phyloP scores from a whole-genome alignment of 2,329 filamentous ascomycete species.

The Zymoseptoria crescenta region DNA sequence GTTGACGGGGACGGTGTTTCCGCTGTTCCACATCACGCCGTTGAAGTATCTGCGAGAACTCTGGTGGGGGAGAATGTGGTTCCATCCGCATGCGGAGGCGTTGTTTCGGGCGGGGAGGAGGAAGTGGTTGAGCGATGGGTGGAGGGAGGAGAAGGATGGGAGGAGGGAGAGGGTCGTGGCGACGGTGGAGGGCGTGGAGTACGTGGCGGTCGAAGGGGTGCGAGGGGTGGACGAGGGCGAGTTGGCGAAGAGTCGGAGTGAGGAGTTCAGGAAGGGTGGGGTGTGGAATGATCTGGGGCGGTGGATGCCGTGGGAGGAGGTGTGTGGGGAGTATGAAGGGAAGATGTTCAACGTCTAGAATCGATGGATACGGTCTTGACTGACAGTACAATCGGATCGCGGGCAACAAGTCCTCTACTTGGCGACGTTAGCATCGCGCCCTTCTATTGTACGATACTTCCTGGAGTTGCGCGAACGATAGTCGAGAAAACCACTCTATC shows the following conservation, averaged over 20 bases:
- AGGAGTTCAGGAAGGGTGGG: slow-evolving; percentile 4
- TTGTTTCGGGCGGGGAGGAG: not conserved
- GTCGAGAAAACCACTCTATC: too few species aligned
- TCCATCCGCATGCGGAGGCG: slow-evolving; percentile 4
- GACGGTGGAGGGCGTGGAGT: not conserved
- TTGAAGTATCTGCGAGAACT: slow-evolving; percentile 3
- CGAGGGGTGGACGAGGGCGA: slow-evolving; percentile 1
- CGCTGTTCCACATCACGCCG: slow-evolving; percentile 9
- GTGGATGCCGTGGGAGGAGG: slow-evolving; percentile 8
- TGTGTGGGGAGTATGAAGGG: slow-evolving; percentile 4
- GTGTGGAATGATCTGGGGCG: slow-evolving; percentile 7
- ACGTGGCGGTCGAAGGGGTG: slow-evolving; percentile 1
- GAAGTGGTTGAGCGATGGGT: not conserved
- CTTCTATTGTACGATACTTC: too few species aligned
- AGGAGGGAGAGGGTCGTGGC: not conserved
- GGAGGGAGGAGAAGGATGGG: not conserved
- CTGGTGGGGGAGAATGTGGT: slow-evolving; percentile 7
- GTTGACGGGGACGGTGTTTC: slow-evolving; percentile 10
- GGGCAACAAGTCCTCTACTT: too few species aligned
- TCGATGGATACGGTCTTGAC: too few species aligned
- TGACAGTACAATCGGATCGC: too few species aligned
- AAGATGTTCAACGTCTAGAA: not conserved
- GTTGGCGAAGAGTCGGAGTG: slow-evolving; percentile 3
- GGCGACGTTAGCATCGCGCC: too few species aligned
- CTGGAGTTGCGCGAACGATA: too few species aligned